Evolutionary conservation across 345 rosid species (phyloP).

Genomic region (Aquilaria yunnanensis): DNA sequence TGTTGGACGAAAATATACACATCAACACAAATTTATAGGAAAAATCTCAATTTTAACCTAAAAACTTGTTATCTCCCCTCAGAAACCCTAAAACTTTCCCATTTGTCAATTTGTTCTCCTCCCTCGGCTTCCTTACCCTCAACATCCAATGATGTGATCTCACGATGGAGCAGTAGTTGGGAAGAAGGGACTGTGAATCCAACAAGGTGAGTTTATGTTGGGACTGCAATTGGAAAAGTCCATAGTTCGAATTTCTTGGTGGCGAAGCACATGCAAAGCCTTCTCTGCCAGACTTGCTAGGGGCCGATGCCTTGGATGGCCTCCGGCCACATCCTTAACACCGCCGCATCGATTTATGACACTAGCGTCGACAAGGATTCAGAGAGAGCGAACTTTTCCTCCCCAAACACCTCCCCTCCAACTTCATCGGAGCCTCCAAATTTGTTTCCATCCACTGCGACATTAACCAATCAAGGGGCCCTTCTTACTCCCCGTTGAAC

Average conservation of each 20-base stretch:
- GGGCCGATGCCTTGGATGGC: conserved; percentile 78
- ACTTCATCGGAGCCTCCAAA: conserved; percentile 12
- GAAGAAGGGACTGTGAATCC: conserved; percentile 66
- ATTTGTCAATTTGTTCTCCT: too few species aligned
- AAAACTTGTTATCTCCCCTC: too few species aligned
- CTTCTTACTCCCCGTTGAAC: conserved; percentile 80
- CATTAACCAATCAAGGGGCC: conserved; percentile 63
- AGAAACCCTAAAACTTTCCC: too few species aligned
- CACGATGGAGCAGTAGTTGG: too few species aligned
- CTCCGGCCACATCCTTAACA: conserved; percentile 46
- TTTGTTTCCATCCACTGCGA: conserved; percentile 56
- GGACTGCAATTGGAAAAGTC: conserved; percentile 67
- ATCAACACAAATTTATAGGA: too few species aligned
- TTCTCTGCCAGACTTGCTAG: conserved; percentile 77
- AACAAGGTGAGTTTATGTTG: conserved; percentile 78
- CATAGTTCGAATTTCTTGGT: conserved; percentile 88
- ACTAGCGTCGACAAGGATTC: conserved; percentile 24
- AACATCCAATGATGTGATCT: too few species aligned
- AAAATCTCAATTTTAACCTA: too few species aligned
- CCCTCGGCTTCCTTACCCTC: too few species aligned
- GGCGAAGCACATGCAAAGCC: conserved; percentile 68
- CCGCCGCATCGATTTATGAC: conserved; percentile 57
- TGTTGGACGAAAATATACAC: too few species aligned
- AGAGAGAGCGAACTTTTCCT: conserved; percentile 31
- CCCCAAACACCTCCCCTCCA: conserved; percentile 37